Conservation (phyloP, 2,329 filamentous ascomycete genomes). For the Botrytis elliptica region DNA sequence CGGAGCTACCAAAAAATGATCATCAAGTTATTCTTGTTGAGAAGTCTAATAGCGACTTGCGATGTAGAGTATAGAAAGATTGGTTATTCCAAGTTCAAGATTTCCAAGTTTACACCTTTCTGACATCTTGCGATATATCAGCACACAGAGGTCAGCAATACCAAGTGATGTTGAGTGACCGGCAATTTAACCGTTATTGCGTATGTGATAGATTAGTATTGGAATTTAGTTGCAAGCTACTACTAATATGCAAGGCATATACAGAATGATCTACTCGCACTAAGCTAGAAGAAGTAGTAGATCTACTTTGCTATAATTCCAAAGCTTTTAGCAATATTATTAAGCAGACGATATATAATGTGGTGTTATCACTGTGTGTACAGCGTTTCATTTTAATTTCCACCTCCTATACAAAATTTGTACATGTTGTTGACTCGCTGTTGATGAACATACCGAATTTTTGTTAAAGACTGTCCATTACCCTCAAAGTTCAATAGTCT, state of each 20-base stretch:
- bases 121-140: background rate
- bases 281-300: background rate
- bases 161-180: background rate
- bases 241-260: background rate
- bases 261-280: background rate
- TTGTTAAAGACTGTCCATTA: background rate
- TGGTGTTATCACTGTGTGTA: background rate
- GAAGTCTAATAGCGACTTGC: background rate
- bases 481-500: background rate
- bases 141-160: background rate
- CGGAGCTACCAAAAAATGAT: background rate
- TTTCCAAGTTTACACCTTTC: background rate
- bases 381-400: background rate
- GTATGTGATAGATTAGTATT: background rate
- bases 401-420: background rate
- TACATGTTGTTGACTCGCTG: background rate
- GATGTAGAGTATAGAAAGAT: background rate
- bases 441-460: background rate
- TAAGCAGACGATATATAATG: background rate
- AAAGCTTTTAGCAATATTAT: background rate
- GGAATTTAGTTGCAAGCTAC: background rate
- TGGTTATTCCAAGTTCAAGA: background rate
- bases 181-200: background rate
- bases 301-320: background rate
- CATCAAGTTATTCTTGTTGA: background rate